phyloP scores from a whole-genome alignment of 805 yeast species.

The Yamadazyma phyllophila region DNA sequence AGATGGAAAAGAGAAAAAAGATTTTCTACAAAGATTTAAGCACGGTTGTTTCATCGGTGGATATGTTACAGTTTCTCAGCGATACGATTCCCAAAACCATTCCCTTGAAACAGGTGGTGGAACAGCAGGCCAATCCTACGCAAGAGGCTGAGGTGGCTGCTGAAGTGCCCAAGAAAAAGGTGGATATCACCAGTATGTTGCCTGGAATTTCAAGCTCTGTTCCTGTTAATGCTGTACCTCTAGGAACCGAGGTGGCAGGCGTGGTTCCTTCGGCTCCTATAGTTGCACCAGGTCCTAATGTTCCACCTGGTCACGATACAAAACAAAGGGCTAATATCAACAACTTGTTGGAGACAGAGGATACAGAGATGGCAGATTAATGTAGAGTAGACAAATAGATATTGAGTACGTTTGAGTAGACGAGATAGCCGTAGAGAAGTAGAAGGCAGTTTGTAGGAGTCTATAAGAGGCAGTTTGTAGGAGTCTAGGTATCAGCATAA shows the following conservation, averaged over 20 bases:
- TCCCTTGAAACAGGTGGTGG: slow-evolving; percentile 48
- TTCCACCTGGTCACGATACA: too few relatives aligned
- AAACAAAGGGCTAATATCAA: slow-evolving; percentile 32
- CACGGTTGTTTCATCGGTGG: slow-evolving; percentile 56
- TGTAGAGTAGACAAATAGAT: slow-evolving; percentile 23
- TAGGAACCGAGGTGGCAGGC: too few relatives aligned
- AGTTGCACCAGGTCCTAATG: too few relatives aligned
- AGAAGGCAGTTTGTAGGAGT: too few relatives aligned
- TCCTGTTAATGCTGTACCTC: slow-evolving; percentile 5
- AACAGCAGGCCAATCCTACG: slow-evolving; percentile 31
- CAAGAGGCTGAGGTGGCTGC: slow-evolving; percentile 6
- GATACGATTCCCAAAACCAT: slow-evolving; percentile 67
- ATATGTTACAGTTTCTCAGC: slow-evolving; percentile 58
- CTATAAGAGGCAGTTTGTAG: too few relatives aligned
- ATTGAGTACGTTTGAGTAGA: too few relatives aligned
- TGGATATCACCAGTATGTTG: slow-evolving; percentile 11
- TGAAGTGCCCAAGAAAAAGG: slow-evolving; percentile 3
- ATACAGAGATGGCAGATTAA: slow-evolving; percentile 1
- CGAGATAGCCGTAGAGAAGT: too few relatives aligned
- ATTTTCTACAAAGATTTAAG: slow-evolving; percentile 71
- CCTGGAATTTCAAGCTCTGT: slow-evolving; percentile 3
- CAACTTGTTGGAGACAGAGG: slow-evolving; percentile 25
- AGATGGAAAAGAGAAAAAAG: slow-evolving; percentile 64
- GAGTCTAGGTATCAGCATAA: too few relatives aligned
- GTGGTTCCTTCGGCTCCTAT: neutral